phyloP scores from a whole-genome alignment of 73 alveolate genomes.

The Loxodes magnus region DNA sequence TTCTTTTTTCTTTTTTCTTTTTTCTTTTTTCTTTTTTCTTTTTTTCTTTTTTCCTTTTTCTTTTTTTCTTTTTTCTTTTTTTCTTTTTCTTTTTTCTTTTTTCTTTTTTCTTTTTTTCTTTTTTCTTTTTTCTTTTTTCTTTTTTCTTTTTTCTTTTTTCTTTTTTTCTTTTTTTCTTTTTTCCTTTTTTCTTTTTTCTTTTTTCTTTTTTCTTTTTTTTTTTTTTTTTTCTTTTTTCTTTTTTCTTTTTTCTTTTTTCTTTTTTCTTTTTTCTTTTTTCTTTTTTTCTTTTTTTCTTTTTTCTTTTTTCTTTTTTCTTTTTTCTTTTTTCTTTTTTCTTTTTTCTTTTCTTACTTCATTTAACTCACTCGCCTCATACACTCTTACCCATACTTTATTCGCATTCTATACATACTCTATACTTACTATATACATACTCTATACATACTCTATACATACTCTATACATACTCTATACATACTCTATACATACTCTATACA shows the following conservation, averaged over 20 bases:
- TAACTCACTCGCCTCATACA: too few species aligned
- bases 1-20: not conserved
- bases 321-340: too few species aligned
- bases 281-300: too few species aligned
- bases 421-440: too few species aligned
- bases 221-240: not conserved
- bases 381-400: too few species aligned
- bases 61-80: not conserved
- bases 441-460: too few species aligned
- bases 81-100: slow-evolving; percentile 3
- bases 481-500: too few species aligned
- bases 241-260: not conserved
- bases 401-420: too few species aligned
- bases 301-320: too few species aligned
- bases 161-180: not conserved
- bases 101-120: not conserved
- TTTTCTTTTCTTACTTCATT: too few species aligned
- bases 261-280: not conserved
- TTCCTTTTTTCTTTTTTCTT: slow-evolving; percentile 10
- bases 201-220: not conserved
- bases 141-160: not conserved
- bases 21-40: not conserved
- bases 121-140: not conserved
- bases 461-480: too few species aligned
- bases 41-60: not conserved